Evolutionary conservation across 2,329 filamentous ascomycete species (phyloP).

Genomic region (Neonectria coccinea): DNA sequence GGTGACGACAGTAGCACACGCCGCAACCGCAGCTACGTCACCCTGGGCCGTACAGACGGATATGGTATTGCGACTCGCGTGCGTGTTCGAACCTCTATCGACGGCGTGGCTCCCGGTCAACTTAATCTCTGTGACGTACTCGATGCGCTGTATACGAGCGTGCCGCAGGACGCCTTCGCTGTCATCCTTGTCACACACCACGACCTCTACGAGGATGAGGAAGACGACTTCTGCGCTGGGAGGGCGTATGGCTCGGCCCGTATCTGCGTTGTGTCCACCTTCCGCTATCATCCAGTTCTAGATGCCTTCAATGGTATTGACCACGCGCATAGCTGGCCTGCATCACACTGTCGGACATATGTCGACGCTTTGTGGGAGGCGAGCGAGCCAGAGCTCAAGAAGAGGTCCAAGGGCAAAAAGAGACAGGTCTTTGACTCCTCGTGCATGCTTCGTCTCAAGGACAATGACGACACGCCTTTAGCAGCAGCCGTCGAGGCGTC

Average conservation of each 20-base stretch:
- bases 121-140: neutral
- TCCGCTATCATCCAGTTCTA: constrained; percentile 69
- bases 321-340: constrained; percentile 71
- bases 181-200: constrained; percentile 68
- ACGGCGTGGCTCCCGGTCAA: neutral
- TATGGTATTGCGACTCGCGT: neutral
- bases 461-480: constrained; percentile 41
- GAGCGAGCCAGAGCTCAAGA: neutral
- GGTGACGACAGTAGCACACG: neutral
- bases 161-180: constrained; percentile 69
- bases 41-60: neutral
- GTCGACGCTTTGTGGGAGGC: constrained; percentile 54
- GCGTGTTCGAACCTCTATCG: neutral
- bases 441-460: neutral
- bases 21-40: neutral
- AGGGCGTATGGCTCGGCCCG: constrained; percentile 72
- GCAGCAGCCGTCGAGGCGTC: constrained; percentile 50
- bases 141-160: constrained; percentile 6
- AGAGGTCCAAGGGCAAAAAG: neutral
- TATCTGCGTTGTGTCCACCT: constrained; percentile 69
- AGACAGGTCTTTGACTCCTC: neutral
- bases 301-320: constrained; percentile 55
- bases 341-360: constrained; percentile 68
- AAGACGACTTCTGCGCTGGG: constrained; percentile 75
- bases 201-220: constrained; percentile 74